These are phyloP conservation scores for Uromyces viciae-fabae DNA, from an alignment of 1,284 basidiomycete genomes.

Conservation along the genomic window DNA sequence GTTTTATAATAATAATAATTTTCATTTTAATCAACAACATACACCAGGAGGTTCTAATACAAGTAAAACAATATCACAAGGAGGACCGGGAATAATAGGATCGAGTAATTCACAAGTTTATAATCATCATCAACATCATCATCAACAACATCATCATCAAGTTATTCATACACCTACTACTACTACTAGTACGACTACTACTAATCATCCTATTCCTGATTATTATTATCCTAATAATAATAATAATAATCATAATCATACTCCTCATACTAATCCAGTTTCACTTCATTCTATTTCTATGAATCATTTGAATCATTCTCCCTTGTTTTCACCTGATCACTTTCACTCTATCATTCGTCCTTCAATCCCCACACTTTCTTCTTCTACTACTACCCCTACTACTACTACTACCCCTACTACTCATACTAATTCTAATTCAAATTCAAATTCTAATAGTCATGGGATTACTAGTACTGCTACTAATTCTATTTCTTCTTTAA, in stretches of 20 bases:
- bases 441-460: no score
- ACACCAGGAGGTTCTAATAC: not conserved
- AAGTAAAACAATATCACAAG: no score
- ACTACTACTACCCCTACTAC: not conserved
- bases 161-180: constrained; percentile 47
- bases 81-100: no score
- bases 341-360: constrained; percentile 47
- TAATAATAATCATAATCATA: not conserved
- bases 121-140: not conserved
- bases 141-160: not conserved
- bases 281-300: constrained; percentile 37
- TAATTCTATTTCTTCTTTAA: no score
- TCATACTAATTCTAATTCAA: not conserved
- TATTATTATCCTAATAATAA: constrained; percentile 48
- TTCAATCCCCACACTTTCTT: constrained; percentile 27
- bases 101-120: not conserved
- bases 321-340: constrained; percentile 46
- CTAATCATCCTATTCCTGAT: constrained; percentile 50
- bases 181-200: constrained; percentile 49
- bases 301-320: constrained; percentile 38
- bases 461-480: no score
- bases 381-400: not conserved
- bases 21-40: not conserved
- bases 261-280: constrained; percentile 43
- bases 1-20: not conserved